Conservation (phyloP, 179 eudicot genomes). For the Pouteria campechiana region DNA sequence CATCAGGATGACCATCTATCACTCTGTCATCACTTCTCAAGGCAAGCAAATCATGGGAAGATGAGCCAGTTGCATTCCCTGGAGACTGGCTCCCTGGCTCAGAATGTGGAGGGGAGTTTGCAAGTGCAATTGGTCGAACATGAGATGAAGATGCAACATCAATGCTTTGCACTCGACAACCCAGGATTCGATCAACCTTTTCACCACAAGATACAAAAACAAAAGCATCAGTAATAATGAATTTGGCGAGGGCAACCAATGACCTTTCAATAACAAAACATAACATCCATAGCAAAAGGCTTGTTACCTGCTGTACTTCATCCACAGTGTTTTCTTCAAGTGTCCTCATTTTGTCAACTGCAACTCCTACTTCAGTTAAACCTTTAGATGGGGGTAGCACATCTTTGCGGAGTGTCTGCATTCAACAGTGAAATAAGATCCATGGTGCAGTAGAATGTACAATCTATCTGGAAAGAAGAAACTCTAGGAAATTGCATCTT, state of each 20-base stretch:
- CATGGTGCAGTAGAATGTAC: too few species aligned
- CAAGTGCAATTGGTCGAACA: too few species aligned
- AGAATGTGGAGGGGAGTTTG: too few species aligned
- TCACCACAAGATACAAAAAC: constrained; percentile 4
- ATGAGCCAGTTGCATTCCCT: constrained; percentile 12
- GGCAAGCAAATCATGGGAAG: constrained; percentile 16
- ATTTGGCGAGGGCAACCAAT: too few species aligned
- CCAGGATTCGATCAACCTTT: constrained; percentile 92
- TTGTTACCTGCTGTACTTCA: constrained; percentile 48
- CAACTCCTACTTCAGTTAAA: constrained; percentile 16
- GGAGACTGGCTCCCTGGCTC: too few species aligned
- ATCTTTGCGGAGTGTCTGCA: constrained; percentile 25
- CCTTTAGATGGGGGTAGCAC: constrained; percentile 16
- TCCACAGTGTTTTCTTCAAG: constrained; percentile 19
- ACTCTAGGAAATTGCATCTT: too few species aligned
- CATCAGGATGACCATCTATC: constrained; percentile 19
- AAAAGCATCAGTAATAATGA: too few species aligned
- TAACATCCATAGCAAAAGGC: background rate
- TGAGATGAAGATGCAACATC: constrained; percentile 13
- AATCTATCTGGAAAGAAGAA: too few species aligned
- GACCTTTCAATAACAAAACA: too few species aligned
- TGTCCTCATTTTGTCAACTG: constrained; percentile 11
- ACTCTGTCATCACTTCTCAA: constrained; percentile 16
- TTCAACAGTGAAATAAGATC: too few species aligned
- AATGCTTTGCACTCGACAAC: constrained; percentile 60